Base-by-base conservation (phyloP, 2,329 filamentous ascomycete genomes). In the Fusarium sp. region DNA sequence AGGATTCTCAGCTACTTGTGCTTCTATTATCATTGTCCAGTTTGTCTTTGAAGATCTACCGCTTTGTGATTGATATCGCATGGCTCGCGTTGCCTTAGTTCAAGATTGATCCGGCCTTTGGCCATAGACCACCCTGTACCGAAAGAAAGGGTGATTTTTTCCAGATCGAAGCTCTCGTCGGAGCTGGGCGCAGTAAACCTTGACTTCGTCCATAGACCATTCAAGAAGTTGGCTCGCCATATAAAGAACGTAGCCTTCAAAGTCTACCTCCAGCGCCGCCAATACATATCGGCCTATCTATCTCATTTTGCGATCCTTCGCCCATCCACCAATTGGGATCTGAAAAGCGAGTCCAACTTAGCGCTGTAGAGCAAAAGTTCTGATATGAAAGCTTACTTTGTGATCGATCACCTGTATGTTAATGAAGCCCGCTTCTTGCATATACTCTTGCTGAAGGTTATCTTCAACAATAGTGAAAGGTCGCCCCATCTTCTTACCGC, bases 401-500 rank as follows among this genome's bases (percentile, higher is more conserved):
- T 36, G 34, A 15, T 57, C 15, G 1, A n/a, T 31, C 4, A 45
- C 19, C 5, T 46, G 13, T 6, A 63, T 60, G 4, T 53, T 19
- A 5, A 40, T 43, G 14, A 63, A 55, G 5, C 60, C 60, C 9
- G 47, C 60, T 17, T 44, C 56, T 3, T 38, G 34, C 56, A 63
- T 49, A 2, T 19, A 22, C 36, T 55, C 54, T 19, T 26, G 33
- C 49, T 63, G 60, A 5, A 63, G 10, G 5, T 43, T 34, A 26
- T 63, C 60, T 3, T 59, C 55, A 0, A 63, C 19, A 6, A 63
- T 47, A 2, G 60, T 59, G n/a, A 53, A 63, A 0, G 47, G 19
- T 13, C 34, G 46, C 10, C 55, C 55, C 26, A 62, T 43, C 17
- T 69, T 74, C 24, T 75, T 74, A 1, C 70, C 69, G 0, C 72